Base-by-base conservation (phyloP, 805 yeast genomes). In the Jamesozyma piceae region DNA sequence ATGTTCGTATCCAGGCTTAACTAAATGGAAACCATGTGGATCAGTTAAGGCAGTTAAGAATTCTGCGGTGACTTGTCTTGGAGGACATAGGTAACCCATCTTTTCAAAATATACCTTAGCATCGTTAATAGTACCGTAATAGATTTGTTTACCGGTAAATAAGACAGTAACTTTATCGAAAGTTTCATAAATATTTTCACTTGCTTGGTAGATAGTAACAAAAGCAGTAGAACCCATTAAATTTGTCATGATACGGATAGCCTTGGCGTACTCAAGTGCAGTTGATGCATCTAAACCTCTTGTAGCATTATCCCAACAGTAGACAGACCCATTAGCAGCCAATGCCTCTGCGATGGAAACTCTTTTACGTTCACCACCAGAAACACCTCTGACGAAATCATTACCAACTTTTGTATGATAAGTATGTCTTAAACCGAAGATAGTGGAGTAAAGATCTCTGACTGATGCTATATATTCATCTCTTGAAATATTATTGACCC, bases 341-440 rank as follows among this genome's bases (percentile, higher is more conserved):
- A 79, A 63, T 1, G 82, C 84, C 64, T 85, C 95, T 14, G 88
- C 86, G 54, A 85, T 79, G 13, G 90, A 81, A 10, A 85, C 90
- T 66, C 95, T 75, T 63, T 83, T 83, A 51, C 94, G 70, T 64
- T 85, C 92, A 69, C 94, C 92, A 55, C 95, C 90, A 42, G 90
- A 80, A 27, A 81, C 83, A 65, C 88, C 85, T 61, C 86, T 73
- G 29, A 78, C 68, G 37, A 68, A 67, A 44, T 75, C 80, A 55
- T 69, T 68, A 42, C 80, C 80, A 19, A 75, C 80, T 43, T 67
- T 69, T 18, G 80, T 74, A 52, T 72, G 63, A 44, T 68, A 65
- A 8, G 81, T 73, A 57, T 75, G 81, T 24, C 69, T 61, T 43
- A 79, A 62, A 41, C 81, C 83, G 51, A 74, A 77, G 38, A 66